Conservation (phyloP, 1,139 yeast genomes). For the Saccharomyces hybrid region DNA sequence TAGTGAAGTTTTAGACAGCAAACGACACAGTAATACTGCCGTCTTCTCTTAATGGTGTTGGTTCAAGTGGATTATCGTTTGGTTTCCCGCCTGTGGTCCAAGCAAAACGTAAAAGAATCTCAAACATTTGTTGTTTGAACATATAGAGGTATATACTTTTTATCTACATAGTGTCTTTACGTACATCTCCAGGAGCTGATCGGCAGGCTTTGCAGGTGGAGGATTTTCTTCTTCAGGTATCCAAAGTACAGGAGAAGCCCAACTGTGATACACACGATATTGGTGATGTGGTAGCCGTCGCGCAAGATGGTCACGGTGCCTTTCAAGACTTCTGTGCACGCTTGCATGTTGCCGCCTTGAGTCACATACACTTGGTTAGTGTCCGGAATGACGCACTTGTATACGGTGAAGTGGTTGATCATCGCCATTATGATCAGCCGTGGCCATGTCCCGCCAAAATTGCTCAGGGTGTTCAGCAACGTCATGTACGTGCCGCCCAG, state of each 20-base stretch:
- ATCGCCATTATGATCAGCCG: conserved; percentile 64
- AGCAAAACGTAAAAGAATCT: too few species aligned
- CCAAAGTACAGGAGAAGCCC: conserved; percentile 61
- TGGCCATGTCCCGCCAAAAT: conserved; percentile 98
- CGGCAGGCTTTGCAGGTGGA: conserved; percentile 32
- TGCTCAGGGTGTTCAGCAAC: conserved; percentile 81
- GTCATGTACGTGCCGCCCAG: conserved; percentile 99
- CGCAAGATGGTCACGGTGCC: conserved; percentile 34
- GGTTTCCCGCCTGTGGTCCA: too few species aligned
- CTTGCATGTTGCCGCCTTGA: conserved; percentile 46
- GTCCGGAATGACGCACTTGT: conserved; percentile 41
- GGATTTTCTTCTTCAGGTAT: conserved; percentile 54
- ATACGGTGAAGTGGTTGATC: conserved; percentile 69
- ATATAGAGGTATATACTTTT: background rate
- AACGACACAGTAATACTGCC: too few species aligned
- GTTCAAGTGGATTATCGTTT: too few species aligned
- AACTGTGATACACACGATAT: conserved; percentile 56
- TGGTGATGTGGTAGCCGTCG: conserved; percentile 85
- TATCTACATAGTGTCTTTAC: background rate
- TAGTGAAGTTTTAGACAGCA: too few species aligned
- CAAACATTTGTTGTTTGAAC: too few species aligned
- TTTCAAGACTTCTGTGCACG: conserved; percentile 11
- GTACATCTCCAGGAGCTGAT: conserved; percentile 33
- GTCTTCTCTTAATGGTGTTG: too few species aligned
- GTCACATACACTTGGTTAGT: conserved; percentile 6